Conservation (phyloP, 2,329 filamentous ascomycete species). For the Ophiostoma sp. region DNA sequence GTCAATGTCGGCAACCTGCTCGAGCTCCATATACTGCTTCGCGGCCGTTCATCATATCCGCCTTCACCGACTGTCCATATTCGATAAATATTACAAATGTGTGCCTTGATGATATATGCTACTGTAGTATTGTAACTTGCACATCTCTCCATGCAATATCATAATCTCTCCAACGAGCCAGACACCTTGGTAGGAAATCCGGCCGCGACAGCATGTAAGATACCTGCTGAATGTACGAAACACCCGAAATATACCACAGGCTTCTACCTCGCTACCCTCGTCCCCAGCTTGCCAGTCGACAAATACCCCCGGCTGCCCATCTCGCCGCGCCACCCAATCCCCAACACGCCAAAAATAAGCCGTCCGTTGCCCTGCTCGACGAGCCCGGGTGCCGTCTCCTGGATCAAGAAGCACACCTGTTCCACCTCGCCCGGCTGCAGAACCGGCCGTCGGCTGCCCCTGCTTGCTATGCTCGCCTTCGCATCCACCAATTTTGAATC, state of each 20-base stretch:
- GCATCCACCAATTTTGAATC: neutral
- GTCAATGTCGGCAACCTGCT: neutral
- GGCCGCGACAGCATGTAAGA: no score
- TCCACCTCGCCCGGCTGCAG: conserved; percentile 59
- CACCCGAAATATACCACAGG: no score
- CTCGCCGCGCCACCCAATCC: conserved; percentile 79
- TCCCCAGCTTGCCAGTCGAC: conserved; percentile 74
- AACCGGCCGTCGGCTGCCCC: conserved; percentile 41
- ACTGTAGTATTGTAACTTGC: no score
- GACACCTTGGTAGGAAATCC: no score
- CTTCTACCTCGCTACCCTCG: conserved; percentile 33
- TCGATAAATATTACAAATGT: no score
- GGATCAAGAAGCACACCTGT: conserved; percentile 60
- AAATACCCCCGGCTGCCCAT: conserved; percentile 87
- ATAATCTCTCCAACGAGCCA: no score
- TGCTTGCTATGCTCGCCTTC: conserved; percentile 29
- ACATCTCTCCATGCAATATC: no score
- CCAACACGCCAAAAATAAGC: conserved; percentile 69
- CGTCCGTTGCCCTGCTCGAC: conserved; percentile 35
- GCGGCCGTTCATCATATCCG: neutral
- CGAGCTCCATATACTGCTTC: neutral
- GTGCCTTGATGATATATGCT: no score
- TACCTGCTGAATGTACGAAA: no score
- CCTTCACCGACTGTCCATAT: neutral
- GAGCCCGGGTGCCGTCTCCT: conserved; percentile 38